Base-by-base conservation (phyloP, 345 rosid genomes). In the Eutrema yunnanense region DNA sequence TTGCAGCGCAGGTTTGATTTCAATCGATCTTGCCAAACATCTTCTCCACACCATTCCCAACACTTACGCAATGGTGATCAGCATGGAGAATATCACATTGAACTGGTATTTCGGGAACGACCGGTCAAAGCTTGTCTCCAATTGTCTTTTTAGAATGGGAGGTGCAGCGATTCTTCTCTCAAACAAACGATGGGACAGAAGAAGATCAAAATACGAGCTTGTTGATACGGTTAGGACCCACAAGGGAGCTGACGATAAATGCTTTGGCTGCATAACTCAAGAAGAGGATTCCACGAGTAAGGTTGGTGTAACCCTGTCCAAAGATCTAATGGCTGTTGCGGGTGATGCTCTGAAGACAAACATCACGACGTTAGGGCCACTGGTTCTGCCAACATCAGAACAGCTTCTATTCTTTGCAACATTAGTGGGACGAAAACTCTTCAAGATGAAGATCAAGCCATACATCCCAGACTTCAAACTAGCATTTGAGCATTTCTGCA, bases 401-500 rank as follows among this genome's bases (percentile, higher is more conserved):
- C 88, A 82, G 80, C 77, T 85, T 61, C 73, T 82, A 0, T 85
- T 85, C 81, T 85, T 85, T 47, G 82, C 81, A 6, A 81, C 88
- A 6, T 67, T 85, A 29, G 82, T 85, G 27, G 86, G 81, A 29
- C 51, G 78, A 62, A 85, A 75, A 33, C 69, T 85, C 29, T 78
- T 85, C 65, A 83, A 83, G 72, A 81, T 80, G 81, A 83, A 85
- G 72, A 53, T 85, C 74, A 85, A 82, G 77, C 89, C 89, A 2
- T 85, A 85, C 54, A 83, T 85, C 22, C 89, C 89, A n/a, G 87
- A 85, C 74, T 85, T 85, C 73, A 85, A 85, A 64, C 81, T 85
- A 41, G 89, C 89, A 0, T 85, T 85, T 55, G 87, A 85, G 66
- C 87, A 85, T 73, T 85, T 85, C 82, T 84, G 87, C 50, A 79